A percentile compares a stretch with the other conserved stretches of the same genome.
These are phyloP conservation scores for Dictyostelium intermedium DNA, from an alignment of 78 protist genomes.

Conservation along the genomic window DNA sequence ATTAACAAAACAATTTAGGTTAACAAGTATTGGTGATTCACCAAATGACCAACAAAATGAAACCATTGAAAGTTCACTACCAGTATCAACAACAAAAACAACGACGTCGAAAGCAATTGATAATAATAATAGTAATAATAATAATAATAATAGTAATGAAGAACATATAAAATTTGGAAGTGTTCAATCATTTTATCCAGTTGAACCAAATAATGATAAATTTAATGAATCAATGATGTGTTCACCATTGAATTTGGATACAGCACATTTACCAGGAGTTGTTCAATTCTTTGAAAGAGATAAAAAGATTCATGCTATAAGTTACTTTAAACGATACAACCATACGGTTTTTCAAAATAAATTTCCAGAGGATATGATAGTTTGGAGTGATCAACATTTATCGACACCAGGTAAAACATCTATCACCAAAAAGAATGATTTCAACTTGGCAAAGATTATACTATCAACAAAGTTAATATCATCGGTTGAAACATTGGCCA, in stretches of 20 bases:
- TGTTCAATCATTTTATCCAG: background rate
- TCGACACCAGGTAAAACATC: slow-evolving; percentile 30
- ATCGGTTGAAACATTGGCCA: slow-evolving; percentile 20
- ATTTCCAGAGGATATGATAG: slow-evolving; percentile 25
- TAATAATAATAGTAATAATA: background rate
- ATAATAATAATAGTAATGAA: background rate
- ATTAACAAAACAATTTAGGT: background rate
- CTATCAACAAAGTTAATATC: background rate
- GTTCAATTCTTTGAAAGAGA: slow-evolving; percentile 1
- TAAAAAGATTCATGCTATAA: slow-evolving; percentile 13
- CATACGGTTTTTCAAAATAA: slow-evolving; percentile 20
- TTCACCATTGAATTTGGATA: slow-evolving; percentile 21
- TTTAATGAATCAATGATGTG: slow-evolving; percentile 13
- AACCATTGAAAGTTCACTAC: background rate
- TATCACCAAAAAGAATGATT: background rate
- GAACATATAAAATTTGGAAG: background rate
- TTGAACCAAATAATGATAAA: slow-evolving; percentile 25
- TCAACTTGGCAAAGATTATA: slow-evolving; percentile 12
- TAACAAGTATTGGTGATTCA: background rate
- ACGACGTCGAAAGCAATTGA: background rate
- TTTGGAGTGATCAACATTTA: slow-evolving; percentile 25
- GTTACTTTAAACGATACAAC: slow-evolving; percentile 32
- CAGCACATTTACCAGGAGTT: background rate
- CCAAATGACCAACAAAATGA: background rate
- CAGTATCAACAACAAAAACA: background rate